Percentiles rank a stretch among this genome's conserved stretches.
Evolutionary conservation across 805 yeast genomes (phyloP).

Genomic region (Ogataea henricii): DNA sequence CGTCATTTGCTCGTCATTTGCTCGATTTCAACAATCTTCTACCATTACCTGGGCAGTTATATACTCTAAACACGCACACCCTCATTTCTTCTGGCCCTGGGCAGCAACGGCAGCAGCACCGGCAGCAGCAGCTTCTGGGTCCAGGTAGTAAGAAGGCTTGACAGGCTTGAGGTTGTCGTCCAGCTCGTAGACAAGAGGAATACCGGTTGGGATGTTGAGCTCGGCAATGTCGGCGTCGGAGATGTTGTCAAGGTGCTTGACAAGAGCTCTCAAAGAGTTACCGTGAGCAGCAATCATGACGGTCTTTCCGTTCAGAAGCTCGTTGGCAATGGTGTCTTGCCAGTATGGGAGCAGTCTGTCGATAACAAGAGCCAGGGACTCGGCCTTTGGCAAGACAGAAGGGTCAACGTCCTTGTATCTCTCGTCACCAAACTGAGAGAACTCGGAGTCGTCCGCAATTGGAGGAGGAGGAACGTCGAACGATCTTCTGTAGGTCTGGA

Average conservation of each 20-base stretch:
- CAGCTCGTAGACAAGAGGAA: constrained; percentile 95
- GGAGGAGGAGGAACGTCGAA: constrained; percentile 95
- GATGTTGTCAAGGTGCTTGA: constrained; percentile 92
- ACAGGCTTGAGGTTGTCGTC: constrained; percentile 84
- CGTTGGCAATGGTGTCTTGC: constrained; percentile 88
- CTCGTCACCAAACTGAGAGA: constrained; percentile 81
- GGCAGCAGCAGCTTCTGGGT: constrained; percentile 99
- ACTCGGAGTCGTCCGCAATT: constrained; percentile 75
- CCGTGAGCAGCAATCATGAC: constrained; percentile 97
- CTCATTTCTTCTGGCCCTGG: constrained; percentile 76
- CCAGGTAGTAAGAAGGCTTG: constrained; percentile 94
- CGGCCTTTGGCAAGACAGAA: constrained; percentile 87
- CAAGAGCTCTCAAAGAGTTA: constrained; percentile 95
- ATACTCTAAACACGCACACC: background rate
- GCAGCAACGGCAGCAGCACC: constrained; percentile 99
- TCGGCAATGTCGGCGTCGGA: constrained; percentile 91
- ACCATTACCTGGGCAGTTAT: too few relatives aligned
- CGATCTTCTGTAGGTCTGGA: constrained; percentile 97
- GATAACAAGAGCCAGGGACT: constrained; percentile 90
- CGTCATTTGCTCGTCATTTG: background rate
- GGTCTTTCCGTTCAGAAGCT: constrained; percentile 82
- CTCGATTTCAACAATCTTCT: too few relatives aligned
- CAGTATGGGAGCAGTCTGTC: constrained; percentile 97
- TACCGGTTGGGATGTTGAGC: constrained; percentile 97
- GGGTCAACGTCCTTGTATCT: constrained; percentile 87